Evolutionary conservation across 768 basidiomycete genomes (phyloP).

Genomic region (Boletus edulis): DNA sequence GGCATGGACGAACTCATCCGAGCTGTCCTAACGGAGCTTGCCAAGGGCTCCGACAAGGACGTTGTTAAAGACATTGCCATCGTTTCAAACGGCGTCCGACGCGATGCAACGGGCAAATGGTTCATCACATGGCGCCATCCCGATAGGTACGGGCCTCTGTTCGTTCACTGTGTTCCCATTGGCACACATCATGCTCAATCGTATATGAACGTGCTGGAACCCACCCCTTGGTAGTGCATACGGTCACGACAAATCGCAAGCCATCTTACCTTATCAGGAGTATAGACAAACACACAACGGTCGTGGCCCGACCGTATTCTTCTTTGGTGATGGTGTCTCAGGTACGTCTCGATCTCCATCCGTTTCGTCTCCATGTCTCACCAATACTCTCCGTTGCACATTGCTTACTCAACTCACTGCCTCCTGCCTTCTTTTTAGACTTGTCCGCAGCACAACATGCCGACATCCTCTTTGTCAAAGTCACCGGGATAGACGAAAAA

Average conservation of each 20-base stretch:
- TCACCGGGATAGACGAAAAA: conserved; percentile 61
- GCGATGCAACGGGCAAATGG: conserved; percentile 62
- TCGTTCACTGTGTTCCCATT: background rate
- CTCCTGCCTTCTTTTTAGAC: conserved; percentile 44
- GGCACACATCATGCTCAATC: background rate
- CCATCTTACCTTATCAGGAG: conserved; percentile 81
- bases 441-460: conserved; percentile 91
- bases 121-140: conserved; percentile 87
- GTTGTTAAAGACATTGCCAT: conserved; percentile 79
- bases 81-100: conserved; percentile 88
- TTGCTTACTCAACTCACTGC: background rate
- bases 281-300: conserved; percentile 32
- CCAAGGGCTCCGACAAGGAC: conserved; percentile 53
- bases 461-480: conserved; percentile 93
- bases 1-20: conserved; percentile 95
- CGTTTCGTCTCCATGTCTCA: background rate
- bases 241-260: conserved; percentile 96
- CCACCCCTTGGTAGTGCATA: conserved; percentile 47
- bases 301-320: conserved; percentile 73
- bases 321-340: conserved; percentile 97
- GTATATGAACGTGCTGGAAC: background rate
- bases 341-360: conserved; percentile 45
- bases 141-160: conserved; percentile 53
- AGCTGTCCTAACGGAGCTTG: conserved; percentile 74
- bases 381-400: background rate